phyloP scores from a whole-genome alignment of 768 basidiomycete species.

The Boletus reticuloceps region DNA sequence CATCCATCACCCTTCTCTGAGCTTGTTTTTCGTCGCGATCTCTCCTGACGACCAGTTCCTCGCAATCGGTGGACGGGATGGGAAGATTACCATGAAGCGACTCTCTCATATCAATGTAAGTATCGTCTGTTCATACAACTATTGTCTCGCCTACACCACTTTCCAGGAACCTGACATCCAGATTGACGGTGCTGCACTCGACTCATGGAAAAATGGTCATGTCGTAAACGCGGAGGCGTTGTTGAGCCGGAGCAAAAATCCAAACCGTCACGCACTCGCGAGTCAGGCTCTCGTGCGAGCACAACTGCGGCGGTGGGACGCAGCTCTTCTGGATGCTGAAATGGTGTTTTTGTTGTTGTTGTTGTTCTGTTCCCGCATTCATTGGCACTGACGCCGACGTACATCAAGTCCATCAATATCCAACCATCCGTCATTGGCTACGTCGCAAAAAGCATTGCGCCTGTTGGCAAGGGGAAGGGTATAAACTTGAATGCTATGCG shows the following conservation, averaged over 20 bases:
- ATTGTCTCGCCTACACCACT: neutral
- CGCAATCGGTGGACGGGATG: neutral
- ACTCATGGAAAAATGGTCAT: neutral
- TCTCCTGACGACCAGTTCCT: neutral
- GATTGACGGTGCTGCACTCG: neutral
- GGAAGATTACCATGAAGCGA: neutral
- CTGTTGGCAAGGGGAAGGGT: neutral
- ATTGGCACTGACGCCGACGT: neutral
- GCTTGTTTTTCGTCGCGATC: neutral
- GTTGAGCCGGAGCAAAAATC: neutral
- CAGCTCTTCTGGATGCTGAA: neutral
- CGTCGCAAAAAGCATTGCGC: neutral
- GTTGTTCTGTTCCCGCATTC: neutral
- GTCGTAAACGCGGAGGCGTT: neutral
- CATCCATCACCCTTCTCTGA: neutral
- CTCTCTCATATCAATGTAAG: neutral
- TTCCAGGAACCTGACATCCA: neutral
- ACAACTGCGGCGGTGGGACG: neutral
- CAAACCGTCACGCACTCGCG: neutral
- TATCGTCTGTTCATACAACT: neutral
- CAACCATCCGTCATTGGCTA: neutral
- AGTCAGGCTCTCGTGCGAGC: neutral
- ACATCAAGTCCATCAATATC: neutral
- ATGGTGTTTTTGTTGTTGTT: neutral
- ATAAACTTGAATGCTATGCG: no score